A percentile compares a stretch with the other conserved stretches of the same genome.
phyloP scores from a whole-genome alignment of 257 asterid species.

The Capsicum rhomboideum region DNA sequence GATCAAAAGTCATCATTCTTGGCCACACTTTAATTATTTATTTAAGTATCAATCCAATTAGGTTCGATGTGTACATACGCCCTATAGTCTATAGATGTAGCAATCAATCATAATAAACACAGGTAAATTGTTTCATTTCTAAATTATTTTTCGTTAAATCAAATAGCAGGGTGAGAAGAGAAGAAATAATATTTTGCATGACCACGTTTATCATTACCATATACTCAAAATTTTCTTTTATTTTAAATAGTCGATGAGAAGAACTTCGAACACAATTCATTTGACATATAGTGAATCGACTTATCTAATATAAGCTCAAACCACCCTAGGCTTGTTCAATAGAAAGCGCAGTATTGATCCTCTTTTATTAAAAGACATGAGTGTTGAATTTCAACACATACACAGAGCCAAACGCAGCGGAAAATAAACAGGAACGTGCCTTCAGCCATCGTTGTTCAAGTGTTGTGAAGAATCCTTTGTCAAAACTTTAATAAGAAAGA shows the following conservation, averaged over 20 bases:
- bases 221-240: not conserved
- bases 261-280: not conserved
- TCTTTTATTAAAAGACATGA: not conserved
- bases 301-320: not conserved
- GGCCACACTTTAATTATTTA: not conserved
- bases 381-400: no score
- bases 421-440: no score
- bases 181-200: not conserved
- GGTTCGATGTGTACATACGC: no score
- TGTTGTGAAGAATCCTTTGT: no score
- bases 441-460: no score
- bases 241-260: not conserved
- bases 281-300: not conserved
- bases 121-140: not conserved
- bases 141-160: no score
- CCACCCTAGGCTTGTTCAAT: not conserved
- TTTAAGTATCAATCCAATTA: not conserved
- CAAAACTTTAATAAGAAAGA: no score
- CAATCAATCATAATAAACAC: not conserved
- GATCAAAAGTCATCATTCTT: not conserved
- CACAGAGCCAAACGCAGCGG: no score
- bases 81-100: no score
- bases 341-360: not conserved
- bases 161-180: not conserved
- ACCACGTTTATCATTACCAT: not conserved